Base-by-base conservation (phyloP, 106 monocot genomes). In the Allium fistulosum region DNA sequence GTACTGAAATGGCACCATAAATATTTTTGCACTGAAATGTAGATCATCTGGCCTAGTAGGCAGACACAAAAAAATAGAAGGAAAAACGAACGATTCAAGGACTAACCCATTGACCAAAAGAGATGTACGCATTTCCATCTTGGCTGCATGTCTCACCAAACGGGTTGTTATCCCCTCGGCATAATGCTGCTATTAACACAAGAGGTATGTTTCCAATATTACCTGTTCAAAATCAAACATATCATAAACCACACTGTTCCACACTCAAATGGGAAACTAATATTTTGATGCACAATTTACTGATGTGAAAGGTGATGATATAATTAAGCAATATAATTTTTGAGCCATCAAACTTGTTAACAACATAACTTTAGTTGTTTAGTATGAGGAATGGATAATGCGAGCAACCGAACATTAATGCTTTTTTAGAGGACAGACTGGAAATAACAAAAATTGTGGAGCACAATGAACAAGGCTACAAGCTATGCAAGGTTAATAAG, bases 41-140 rank as follows among this genome's bases (percentile, higher is more conserved):
- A 2, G 37, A 37, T 37, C 37, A 37, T 37, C 37, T 37, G 37
- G 37, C 37, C 37, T 37, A 37, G 37, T 37, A 5, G 37, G 37
- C 37, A 37, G 37, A 37, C 37, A 37, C 37, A 37, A 37, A 37
- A 37, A 37, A 37, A 2, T 37, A 5, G 37, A 37, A 37, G 37
- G 37, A 37, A 37, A 37, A 37, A 37, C 12, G 16, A 65, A 56
- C 12, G 53, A 26, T 49, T 66, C 9, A 10, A 63, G 67, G 67
- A 76, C 77, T 49, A 76, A 88, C 88, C 88, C 88, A 88, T 68
- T 88, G 88, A 52, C 88, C 88, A 88, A 84, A 88, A 28, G 88
- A 81, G 63, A 88, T 84, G 49, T 88, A 88, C 11, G 88, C 88
- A 79, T 84, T 88, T 63, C 88, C 88, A 74, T 84, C 79, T 77